These are phyloP conservation scores for Hortiboletus flavorubellus DNA, from an alignment of 768 basidiomycete species.

Conservation along the genomic window DNA sequence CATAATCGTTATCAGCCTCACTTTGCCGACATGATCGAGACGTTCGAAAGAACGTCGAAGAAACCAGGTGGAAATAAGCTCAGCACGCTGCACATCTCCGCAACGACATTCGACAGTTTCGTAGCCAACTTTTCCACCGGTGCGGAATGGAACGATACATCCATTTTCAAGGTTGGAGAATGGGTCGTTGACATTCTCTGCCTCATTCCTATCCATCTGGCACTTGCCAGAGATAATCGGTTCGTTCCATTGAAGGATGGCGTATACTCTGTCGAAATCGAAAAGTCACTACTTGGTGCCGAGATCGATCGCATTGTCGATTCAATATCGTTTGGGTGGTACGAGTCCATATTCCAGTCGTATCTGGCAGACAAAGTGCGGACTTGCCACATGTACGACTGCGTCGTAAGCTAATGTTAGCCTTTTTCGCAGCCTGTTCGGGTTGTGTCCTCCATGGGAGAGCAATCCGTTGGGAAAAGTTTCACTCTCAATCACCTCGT, in stretches of 20 bases:
- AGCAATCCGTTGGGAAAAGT: slow-evolving; percentile 64
- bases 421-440: slow-evolving; percentile 45
- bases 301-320: slow-evolving; percentile 55
- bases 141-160: slow-evolving; percentile 26
- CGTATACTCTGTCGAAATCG: slow-evolving; percentile 45
- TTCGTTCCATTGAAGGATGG: slow-evolving; percentile 62
- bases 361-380: slow-evolving; percentile 56
- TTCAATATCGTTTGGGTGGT: slow-evolving; percentile 60
- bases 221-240: slow-evolving; percentile 55
- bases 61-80: slow-evolving; percentile 50
- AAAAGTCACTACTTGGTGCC: slow-evolving; percentile 54
- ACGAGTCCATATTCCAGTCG: slow-evolving; percentile 60
- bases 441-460: slow-evolving; percentile 67
- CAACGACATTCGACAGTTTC: slow-evolving; percentile 29
- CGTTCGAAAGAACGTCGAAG: slow-evolving; percentile 47
- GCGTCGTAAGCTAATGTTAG: neutral
- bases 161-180: slow-evolving; percentile 47
- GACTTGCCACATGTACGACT: neutral
- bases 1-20: slow-evolving; percentile 37
- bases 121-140: neutral
- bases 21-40: slow-evolving; percentile 42
- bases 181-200: slow-evolving; percentile 62
- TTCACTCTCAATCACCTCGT: slow-evolving; percentile 57
- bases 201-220: slow-evolving; percentile 63
- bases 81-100: slow-evolving; percentile 33